Conservation (phyloP, 352 stramenopile species). For the Phytophthora lateralis region DNA sequence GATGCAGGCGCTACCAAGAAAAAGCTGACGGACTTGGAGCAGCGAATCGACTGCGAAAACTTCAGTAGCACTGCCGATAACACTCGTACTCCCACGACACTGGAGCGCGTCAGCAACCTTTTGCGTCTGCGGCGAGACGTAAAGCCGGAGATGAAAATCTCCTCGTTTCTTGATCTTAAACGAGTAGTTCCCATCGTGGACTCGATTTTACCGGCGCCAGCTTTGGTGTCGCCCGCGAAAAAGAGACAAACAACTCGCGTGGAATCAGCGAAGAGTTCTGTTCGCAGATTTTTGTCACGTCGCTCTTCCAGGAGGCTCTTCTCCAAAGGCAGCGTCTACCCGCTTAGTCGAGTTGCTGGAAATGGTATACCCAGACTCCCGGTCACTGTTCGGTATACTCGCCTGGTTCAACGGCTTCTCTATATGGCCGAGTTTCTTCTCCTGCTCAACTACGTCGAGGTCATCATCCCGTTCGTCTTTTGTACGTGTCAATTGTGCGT, state of each 20-base stretch:
- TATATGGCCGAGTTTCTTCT: constrained; percentile 38
- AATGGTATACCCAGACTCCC: constrained; percentile 1
- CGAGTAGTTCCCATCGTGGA: constrained; percentile 1
- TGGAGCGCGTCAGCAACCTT: constrained; percentile 6
- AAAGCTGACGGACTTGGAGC: background rate
- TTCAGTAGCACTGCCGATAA: background rate
- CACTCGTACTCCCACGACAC: background rate
- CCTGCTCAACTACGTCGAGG: constrained; percentile 41
- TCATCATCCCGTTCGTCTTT: constrained; percentile 34
- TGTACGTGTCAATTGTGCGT: constrained; percentile 12
- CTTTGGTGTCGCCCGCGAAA: background rate
- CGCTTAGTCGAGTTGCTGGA: background rate
- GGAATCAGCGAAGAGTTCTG: background rate
- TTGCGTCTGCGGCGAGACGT: constrained; percentile 6
- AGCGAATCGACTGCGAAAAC: background rate
- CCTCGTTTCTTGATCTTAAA: constrained; percentile 5
- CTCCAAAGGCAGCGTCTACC: background rate
- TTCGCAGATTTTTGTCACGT: background rate
- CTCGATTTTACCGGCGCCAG: background rate
- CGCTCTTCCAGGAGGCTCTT: background rate
- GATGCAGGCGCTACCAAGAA: constrained; percentile 3
- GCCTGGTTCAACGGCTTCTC: constrained; percentile 12
- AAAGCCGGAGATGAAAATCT: constrained; percentile 7
- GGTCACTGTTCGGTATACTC: constrained; percentile 14
- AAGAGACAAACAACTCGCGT: background rate